phyloP scores from a whole-genome alignment of 2,329 filamentous ascomycete species.

The Lachnellula hyalina region DNA sequence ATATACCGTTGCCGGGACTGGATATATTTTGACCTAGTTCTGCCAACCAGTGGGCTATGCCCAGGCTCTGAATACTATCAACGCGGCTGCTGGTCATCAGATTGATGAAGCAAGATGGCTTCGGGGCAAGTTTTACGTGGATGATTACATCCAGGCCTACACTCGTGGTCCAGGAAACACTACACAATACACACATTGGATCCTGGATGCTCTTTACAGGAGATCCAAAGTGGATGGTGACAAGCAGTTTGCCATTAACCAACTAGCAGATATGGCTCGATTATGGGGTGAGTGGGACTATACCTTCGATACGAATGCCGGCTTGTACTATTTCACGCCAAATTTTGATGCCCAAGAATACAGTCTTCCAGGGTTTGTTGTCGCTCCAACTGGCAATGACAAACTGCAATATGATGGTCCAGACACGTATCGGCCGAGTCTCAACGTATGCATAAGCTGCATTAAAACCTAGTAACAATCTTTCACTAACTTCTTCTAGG shows the following conservation, averaged over 20 bases:
- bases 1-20: conserved; percentile 36
- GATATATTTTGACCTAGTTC: conserved; percentile 40
- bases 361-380: conserved; percentile 36
- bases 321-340: conserved; percentile 39
- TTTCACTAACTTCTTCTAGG: conserved; percentile 5
- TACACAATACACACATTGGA: conserved; percentile 36
- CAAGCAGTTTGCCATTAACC: conserved; percentile 31
- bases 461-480: not conserved
- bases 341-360: conserved; percentile 41
- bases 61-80: conserved; percentile 29
- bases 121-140: conserved; percentile 34
- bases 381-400: conserved; percentile 25
- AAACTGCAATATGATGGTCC: conserved; percentile 34
- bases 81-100: conserved; percentile 36
- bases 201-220: conserved; percentile 32
- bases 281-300: conserved; percentile 37
- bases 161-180: conserved; percentile 35
- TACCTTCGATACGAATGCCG: conserved; percentile 32
- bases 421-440: conserved; percentile 38
- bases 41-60: conserved; percentile 37
- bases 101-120: conserved; percentile 38
- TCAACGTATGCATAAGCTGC: conserved; percentile 28
- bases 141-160: conserved; percentile 37
- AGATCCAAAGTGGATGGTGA: conserved; percentile 37
- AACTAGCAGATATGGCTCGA: conserved; percentile 37